A percentile compares a stretch with the other conserved stretches of the same genome.
Conservation (phyloP, 2,329 filamentous ascomycete species). For the Aspergillus felis region DNA sequence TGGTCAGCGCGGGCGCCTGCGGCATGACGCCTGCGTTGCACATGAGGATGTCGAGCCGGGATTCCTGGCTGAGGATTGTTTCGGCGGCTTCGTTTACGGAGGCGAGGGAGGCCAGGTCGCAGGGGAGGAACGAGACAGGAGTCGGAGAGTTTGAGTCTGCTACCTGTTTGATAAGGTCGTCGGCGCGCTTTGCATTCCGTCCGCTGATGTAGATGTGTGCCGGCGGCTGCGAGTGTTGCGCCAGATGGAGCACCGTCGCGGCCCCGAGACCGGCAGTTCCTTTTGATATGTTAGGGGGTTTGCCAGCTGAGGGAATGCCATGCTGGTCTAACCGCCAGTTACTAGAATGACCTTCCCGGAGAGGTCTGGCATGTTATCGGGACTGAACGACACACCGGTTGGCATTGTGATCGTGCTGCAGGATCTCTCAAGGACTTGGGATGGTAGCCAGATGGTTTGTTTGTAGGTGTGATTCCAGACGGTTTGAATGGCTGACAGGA, state of each 20-base stretch:
- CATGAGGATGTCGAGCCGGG: constrained; percentile 44
- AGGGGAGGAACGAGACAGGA: constrained; percentile 35
- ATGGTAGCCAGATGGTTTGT: background rate
- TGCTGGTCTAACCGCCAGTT: background rate
- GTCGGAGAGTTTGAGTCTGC: constrained; percentile 18
- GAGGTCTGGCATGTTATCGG: background rate
- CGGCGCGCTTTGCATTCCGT: constrained; percentile 30
- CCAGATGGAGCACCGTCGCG: constrained; percentile 35
- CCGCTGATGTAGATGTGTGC: constrained; percentile 33
- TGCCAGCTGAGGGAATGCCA: background rate
- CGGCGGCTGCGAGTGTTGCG: constrained; percentile 34
- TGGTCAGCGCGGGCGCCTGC: constrained; percentile 25
- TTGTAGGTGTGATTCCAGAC: background rate
- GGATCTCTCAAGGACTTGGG: background rate
- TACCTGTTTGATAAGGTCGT: constrained; percentile 36
- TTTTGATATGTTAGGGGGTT: background rate
- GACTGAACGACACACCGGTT: background rate
- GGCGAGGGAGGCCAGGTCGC: constrained; percentile 45
- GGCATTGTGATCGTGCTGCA: background rate
- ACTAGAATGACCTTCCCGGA: background rate
- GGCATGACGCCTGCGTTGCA: constrained; percentile 48
- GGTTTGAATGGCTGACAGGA: background rate
- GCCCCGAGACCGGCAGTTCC: constrained; percentile 43
- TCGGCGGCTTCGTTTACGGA: constrained; percentile 43
- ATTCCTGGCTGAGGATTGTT: constrained; percentile 30